Evolutionary conservation across 2,329 filamentous ascomycete species (phyloP).

Genomic region (Ophiocordyceps camponoti-floridani): DNA sequence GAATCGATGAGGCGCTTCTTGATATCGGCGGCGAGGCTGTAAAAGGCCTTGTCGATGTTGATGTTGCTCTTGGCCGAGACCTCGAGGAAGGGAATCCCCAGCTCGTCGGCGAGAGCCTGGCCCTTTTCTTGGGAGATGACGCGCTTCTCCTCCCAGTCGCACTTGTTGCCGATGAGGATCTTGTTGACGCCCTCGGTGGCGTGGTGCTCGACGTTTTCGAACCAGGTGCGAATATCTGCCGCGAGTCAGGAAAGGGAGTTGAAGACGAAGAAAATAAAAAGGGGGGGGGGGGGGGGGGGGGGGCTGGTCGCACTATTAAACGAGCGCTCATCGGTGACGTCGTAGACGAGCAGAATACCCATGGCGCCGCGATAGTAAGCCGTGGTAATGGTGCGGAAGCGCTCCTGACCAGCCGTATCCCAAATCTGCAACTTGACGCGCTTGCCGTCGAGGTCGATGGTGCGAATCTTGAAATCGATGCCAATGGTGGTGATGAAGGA

Average conservation of each 20-base stretch:
- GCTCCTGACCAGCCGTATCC: constrained; percentile 96
- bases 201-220: constrained; percentile 96
- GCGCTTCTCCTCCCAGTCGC: constrained; percentile 98
- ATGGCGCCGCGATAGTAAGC: constrained; percentile 97
- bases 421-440: constrained; percentile 98
- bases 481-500: constrained; percentile 98
- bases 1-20: constrained; percentile 97
- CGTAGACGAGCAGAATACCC: constrained; percentile 94
- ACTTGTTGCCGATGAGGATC: constrained; percentile 99
- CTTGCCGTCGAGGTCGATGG: constrained; percentile 97
- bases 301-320: constrained; percentile 60
- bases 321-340: constrained; percentile 90
- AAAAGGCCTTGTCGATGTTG: constrained; percentile 98
- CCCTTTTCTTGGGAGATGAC: constrained; percentile 85
- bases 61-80: constrained; percentile 98
- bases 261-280: neutral
- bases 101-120: constrained; percentile 82
- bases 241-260: neutral
- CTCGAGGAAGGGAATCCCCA: constrained; percentile 95
- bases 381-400: constrained; percentile 96
- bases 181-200: constrained; percentile 98
- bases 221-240: constrained; percentile 96
- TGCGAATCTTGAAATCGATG: constrained; percentile 99
- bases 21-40: constrained; percentile 85
- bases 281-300: no score